Base-by-base conservation (phyloP, 768 basidiomycete species). In the Clitopilus hobsonii region DNA sequence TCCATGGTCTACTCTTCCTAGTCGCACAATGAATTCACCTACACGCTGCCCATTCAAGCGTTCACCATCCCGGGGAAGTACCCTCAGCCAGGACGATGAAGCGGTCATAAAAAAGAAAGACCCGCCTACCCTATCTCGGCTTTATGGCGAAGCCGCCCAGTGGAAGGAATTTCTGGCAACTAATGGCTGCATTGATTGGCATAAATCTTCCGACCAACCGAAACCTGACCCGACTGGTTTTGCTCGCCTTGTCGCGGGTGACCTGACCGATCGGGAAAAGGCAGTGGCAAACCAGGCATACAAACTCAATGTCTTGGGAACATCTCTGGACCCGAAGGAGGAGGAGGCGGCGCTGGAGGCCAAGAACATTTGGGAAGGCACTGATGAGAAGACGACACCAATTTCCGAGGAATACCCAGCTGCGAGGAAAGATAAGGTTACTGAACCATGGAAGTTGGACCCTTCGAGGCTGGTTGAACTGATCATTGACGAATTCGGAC, bases 401-500 rank as follows among this genome's bases (percentile, higher is more conserved):
- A n/a, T n/a, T n/a, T n/a, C n/a, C n/a, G n/a, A n/a, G n/a, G n/a
- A n/a, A n/a, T n/a, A n/a, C n/a, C n/a, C n/a, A n/a, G n/a, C 32
- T 36, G 10, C 32, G n/a, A 36, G 32, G 32, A 36, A 36, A 36
- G 4, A 11, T 11, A 36, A 11, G 7, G 14, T 30, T 14, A 36
- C 32, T 36, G 65, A 68, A 26, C 32, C 61, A 27, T 65, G 71
- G 68, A 64, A 67, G 26, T 65, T 79, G n/a, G 67, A 78, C 13
- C 73, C 80, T 2, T 67, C 71, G 13, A 74, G 83, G 55, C 71
- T 85, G 48, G 61, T 86, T 11, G 61, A 66, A 18, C 71, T 85
- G 3, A 73, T 88, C 16, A 65, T 72, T 2, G 69, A 80, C 38
- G 85, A 86, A 61, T 86, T 85, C 60, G 86, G 86, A 0, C 61